Conservation (phyloP, 345 rosid genomes). For the Populus euphratica region DNA sequence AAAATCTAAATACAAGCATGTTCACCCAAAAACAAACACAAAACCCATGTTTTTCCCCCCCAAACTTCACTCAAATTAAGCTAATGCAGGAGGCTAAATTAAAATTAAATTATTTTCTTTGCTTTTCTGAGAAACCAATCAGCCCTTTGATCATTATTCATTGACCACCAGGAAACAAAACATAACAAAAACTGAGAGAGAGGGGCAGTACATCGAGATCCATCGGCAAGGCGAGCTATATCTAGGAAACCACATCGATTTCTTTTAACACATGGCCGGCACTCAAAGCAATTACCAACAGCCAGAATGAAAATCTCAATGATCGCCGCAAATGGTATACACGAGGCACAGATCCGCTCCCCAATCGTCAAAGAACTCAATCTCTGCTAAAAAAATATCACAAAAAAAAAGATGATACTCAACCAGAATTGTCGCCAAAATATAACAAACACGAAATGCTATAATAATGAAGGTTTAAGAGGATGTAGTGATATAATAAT, state of each 20-base stretch:
- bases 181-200: not conserved
- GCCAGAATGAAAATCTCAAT: constrained; percentile 42
- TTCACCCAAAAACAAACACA: not conserved
- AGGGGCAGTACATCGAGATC: constrained; percentile 48
- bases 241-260: constrained; percentile 15
- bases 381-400: constrained; percentile 26
- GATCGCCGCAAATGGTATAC: constrained; percentile 52
- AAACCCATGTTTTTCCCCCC: too few relatives aligned
- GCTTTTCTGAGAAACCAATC: not conserved
- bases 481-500: not conserved
- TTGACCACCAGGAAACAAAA: not conserved
- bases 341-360: constrained; percentile 60
- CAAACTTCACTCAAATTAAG: too few relatives aligned
- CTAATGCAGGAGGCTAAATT: too few relatives aligned
- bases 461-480: too few relatives aligned
- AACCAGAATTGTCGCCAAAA: too few relatives aligned
- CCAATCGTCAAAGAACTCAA: constrained; percentile 55
- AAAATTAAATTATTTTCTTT: too few relatives aligned
- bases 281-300: constrained; percentile 48
- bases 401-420: not conserved
- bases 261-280: constrained; percentile 8
- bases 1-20: not conserved
- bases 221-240: constrained; percentile 56
- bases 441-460: too few relatives aligned
- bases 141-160: not conserved